Base-by-base conservation (phyloP, 352 stramenopile genomes). In the Globisporangium cylindrosporum region DNA sequence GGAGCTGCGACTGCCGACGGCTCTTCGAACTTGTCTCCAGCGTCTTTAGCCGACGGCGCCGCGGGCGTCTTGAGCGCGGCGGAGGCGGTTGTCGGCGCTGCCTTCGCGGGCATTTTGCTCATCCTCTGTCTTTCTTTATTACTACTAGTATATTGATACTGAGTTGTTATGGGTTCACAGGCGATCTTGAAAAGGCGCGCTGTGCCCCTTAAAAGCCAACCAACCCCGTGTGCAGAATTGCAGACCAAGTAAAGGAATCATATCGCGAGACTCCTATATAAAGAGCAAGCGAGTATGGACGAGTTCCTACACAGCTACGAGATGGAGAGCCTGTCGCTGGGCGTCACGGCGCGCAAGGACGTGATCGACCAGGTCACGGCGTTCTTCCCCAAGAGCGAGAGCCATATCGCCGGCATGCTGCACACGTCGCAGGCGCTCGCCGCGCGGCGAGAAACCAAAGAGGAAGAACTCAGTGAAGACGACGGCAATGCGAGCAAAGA, bases 291-390 rank as follows among this genome's bases (percentile, higher is more conserved):
- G 38, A 59, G 14, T 32, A 90, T 91, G 79, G 78, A 87, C 62
- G 83, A 90, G 70, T 91, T 91, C 62, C 46, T 86, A 53, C 83
- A 91, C 68, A 66, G 73, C 61, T 91, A 91, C 66, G 83, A 91
- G 77, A 91, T 91, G 83, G 83, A 91, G 75, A 91, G 83, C 32
- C 67, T 91, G 41, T 73, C 84, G 67, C 71, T 90, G 32, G 83
- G 83, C 51, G 82, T 90, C 67, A 91, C 78, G 32, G 59, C 78
- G 9, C 73, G 83, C 22, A 79, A 77, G 51, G 83, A 91, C 53
- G 75, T 91, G 61, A 74, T 80, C 7, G 71, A 73, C 32, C 73
- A 83, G 56, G 82, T 90, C 67, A 91, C 78, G 32, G 59, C 78
- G 9, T 82, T 87, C 64, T 87, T 88, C 70, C 70, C 77, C 3